Conservation (phyloP, 176 grass and related monocot genomes). For the Phoenix roebelenii region DNA sequence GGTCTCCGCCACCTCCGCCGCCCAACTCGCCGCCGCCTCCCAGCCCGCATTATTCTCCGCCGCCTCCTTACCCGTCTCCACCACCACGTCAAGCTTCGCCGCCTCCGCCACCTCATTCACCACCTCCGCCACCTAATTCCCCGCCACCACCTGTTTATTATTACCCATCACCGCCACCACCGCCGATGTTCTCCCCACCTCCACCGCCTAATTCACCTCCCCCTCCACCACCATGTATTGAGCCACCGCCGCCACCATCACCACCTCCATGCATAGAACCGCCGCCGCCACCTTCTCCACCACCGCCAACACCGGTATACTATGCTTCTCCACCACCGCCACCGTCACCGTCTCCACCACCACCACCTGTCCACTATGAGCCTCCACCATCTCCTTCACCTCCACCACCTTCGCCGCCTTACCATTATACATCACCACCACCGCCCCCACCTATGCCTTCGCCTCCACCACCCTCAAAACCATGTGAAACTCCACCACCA, state of each 20-base stretch:
- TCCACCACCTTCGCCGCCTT: too few species aligned
- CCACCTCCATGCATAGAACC: conserved; percentile 4
- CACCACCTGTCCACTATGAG: too few species aligned
- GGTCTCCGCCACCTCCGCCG: conserved; percentile 26
- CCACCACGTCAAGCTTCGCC: conserved; percentile 27
- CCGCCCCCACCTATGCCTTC: too few species aligned
- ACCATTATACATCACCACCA: too few species aligned
- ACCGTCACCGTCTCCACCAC: too few species aligned
- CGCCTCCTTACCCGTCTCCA: conserved; percentile 6
- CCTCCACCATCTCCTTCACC: too few species aligned
- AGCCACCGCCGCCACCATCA: neutral
- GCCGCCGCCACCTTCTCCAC: neutral
- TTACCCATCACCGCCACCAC: conserved; percentile 18
- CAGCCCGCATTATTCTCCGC: conserved; percentile 1
- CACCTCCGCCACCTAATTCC: conserved; percentile 24
- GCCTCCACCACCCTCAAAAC: too few species aligned
- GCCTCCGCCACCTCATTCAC: conserved; percentile 10
- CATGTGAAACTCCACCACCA: too few species aligned
- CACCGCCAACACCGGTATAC: too few species aligned
- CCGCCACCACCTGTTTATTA: conserved; percentile 17
- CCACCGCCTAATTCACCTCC: conserved; percentile 15
- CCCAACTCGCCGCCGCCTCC: conserved; percentile 17
- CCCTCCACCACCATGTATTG: neutral
- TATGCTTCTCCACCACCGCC: too few species aligned
- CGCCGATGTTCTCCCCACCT: conserved; percentile 33